Evolutionary conservation across 108 stramenopile species (phyloP).

Genomic region (Schizochytrium sp.): DNA sequence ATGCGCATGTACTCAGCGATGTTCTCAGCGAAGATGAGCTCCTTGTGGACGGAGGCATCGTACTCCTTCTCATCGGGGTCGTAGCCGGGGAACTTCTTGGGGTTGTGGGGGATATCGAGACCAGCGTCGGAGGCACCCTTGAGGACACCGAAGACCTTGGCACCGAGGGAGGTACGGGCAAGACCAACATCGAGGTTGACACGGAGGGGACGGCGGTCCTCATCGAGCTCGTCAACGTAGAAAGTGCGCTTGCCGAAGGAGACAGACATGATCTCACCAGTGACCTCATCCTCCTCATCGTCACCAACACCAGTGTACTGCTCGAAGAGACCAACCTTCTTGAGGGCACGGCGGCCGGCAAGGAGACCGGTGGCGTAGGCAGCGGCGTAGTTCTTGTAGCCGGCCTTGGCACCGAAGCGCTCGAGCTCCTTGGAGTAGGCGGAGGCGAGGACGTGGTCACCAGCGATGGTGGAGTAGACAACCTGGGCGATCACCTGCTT

Average conservation of each 20-base stretch:
- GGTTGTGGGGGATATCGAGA: slow-evolving; percentile 94
- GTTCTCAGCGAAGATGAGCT: slow-evolving; percentile 90
- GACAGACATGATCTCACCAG: slow-evolving; percentile 85
- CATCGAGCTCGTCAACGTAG: slow-evolving; percentile 97
- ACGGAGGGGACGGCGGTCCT: slow-evolving; percentile 94
- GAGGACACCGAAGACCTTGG: slow-evolving; percentile 94
- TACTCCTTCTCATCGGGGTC: slow-evolving; percentile 96
- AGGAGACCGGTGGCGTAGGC: slow-evolving; percentile 99
- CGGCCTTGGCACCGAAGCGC: slow-evolving; percentile 92
- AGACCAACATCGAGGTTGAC: slow-evolving; percentile 95
- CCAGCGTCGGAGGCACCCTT: slow-evolving; percentile 99
- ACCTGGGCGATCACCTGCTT: slow-evolving; percentile 93
- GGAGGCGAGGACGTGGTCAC: slow-evolving; percentile 89
- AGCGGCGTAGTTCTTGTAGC: slow-evolving; percentile 99
- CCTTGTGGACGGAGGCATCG: slow-evolving; percentile 95
- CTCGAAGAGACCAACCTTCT: slow-evolving; percentile 95
- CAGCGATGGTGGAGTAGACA: slow-evolving; percentile 92
- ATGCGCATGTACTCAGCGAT: slow-evolving; percentile 84
- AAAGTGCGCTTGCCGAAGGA: slow-evolving; percentile 86
- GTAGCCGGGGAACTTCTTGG: slow-evolving; percentile 99
- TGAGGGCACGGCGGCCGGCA: slow-evolving; percentile 91
- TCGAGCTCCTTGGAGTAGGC: slow-evolving; percentile 91
- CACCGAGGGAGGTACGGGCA: slow-evolving; percentile 93
- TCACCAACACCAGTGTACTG: slow-evolving; percentile 85
- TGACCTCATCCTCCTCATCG: slow-evolving; percentile 78